Evolutionary conservation across 176 grass and related monocot genomes (phyloP), one percentile per base, ranked within the genome.

Genomic region (Oryza meyeriana): DNA sequence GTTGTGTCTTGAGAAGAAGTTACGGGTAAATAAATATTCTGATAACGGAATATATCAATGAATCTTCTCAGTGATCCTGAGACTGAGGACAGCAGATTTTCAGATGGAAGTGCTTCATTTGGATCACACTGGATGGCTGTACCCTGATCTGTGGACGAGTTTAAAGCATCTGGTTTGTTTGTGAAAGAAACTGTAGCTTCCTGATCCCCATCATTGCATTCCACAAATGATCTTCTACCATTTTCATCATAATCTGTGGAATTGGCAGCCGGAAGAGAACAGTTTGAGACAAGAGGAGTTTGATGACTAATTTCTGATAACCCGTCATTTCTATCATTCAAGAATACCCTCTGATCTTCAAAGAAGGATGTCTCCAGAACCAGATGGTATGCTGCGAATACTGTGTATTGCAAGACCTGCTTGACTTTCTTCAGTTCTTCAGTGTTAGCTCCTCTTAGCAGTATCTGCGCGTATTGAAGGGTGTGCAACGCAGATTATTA

Each of bases 331-430:
- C 34, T 81, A 64, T 90, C 71, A 59, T 84, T 86, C 64, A 92
- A 79, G 63, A 94, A 93, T 59, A 85, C 71, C 45, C 88, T 94
- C 81, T 98, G 95, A 88, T 98, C 95, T 76, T 93, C 86, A 25
- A 94, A 94, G 78, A 98, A 98, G 74, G 89, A 98, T 52, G 95
- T 87, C 81, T 98, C 95, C 34, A 98, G 78, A 73, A 98, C 79
- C 69, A 98, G 88, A 41, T 92, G 92, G 67, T 98, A 98, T 36
- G 95, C 95, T 17, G 95, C 95, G 89, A 98, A 98, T 34, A 98
- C 84, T 28, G 92, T 94, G 88, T 98, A 91, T n/a, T 91, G 84
- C 63, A 98, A 84, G 64, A 89, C 78, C 58, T 79, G 89, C 69
- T 98, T 98, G 76, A 98, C 55, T 89, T 98, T 94, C 86, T 94